These are phyloP conservation scores for Camelina laxa DNA, from an alignment of 345 rosid genomes.

Conservation along the genomic window DNA sequence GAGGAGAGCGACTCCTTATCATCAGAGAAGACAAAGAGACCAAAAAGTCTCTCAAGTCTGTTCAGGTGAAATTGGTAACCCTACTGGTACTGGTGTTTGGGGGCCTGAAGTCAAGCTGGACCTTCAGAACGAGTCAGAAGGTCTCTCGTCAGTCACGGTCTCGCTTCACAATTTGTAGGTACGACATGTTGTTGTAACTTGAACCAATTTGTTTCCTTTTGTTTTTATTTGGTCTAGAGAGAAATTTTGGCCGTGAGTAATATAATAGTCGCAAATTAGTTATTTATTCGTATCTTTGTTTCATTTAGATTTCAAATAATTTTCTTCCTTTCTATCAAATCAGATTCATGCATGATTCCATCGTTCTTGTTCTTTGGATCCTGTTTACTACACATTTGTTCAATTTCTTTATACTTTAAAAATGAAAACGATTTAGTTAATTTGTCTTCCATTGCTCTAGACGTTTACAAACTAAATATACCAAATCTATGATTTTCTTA, in stretches of 20 bases:
- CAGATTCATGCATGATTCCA: too few species aligned
- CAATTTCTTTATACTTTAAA: too few species aligned
- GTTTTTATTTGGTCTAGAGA: slow-evolving; percentile 11
- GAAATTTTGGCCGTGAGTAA: slow-evolving; percentile 17
- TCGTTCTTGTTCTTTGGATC: too few species aligned
- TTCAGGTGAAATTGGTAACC: slow-evolving; percentile 44
- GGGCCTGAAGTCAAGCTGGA: not conserved
- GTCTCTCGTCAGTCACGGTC: not conserved
- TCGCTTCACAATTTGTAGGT: not conserved
- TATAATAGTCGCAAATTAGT: not conserved
- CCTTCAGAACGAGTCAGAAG: not conserved
- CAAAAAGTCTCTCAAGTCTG: slow-evolving; percentile 49
- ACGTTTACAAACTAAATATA: too few species aligned
- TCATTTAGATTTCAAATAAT: not conserved
- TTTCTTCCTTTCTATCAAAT: too few species aligned
- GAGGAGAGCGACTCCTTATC: slow-evolving; percentile 29
- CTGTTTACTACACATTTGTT: too few species aligned
- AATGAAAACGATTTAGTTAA: too few species aligned
- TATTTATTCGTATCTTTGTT: not conserved
- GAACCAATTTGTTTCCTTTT: not conserved
- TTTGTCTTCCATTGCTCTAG: too few species aligned
- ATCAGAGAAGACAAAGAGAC: slow-evolving; percentile 30
- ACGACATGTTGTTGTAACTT: not conserved
- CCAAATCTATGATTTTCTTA: too few species aligned
- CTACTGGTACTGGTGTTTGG: not conserved